Percentiles rank a stretch among this genome's conserved stretches.
Conservation (phyloP, 192 early-diverging fungal genomes). For the Geranomyces variabilis region DNA sequence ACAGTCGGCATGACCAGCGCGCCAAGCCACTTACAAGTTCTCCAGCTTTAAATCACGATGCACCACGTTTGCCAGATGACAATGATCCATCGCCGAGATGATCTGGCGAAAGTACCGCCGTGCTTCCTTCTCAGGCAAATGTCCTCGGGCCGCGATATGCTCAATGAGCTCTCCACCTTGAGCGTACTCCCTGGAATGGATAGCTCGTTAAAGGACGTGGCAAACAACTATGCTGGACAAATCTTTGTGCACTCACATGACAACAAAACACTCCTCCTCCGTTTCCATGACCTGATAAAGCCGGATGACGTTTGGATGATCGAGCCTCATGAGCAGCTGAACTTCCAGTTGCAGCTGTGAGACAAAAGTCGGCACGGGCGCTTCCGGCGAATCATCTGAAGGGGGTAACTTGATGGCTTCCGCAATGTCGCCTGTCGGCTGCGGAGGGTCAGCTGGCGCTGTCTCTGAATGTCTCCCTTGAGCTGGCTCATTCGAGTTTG, state of each 20-base stretch:
- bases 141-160: conserved; percentile 53
- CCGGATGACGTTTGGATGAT: conserved; percentile 67
- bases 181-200: conserved; percentile 58
- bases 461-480: not conserved
- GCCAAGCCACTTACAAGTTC: conserved; percentile 50
- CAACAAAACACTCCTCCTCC: conserved; percentile 64
- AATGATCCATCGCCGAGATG: conserved; percentile 66
- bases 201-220: not conserved
- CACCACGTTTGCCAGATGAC: conserved; percentile 63
- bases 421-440: not conserved
- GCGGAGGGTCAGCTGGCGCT: not conserved
- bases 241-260: conserved; percentile 56
- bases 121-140: conserved; percentile 57
- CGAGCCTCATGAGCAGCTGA: conserved; percentile 61
- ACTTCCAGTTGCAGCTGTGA: conserved; percentile 58
- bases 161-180: conserved; percentile 66
- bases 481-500: not conserved
- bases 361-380: conserved; percentile 41
- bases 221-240: not conserved
- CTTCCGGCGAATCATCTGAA: not conserved
- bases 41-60: conserved; percentile 66
- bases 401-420: not conserved
- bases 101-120: conserved; percentile 63
- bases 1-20: too few relatives aligned
- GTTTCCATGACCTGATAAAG: conserved; percentile 66